A percentile compares a stretch with the other conserved stretches of the same genome.
These are phyloP conservation scores for Houttuynia cordata DNA, from an alignment of 164 flowering plant genomes.

Conservation along the genomic window DNA sequence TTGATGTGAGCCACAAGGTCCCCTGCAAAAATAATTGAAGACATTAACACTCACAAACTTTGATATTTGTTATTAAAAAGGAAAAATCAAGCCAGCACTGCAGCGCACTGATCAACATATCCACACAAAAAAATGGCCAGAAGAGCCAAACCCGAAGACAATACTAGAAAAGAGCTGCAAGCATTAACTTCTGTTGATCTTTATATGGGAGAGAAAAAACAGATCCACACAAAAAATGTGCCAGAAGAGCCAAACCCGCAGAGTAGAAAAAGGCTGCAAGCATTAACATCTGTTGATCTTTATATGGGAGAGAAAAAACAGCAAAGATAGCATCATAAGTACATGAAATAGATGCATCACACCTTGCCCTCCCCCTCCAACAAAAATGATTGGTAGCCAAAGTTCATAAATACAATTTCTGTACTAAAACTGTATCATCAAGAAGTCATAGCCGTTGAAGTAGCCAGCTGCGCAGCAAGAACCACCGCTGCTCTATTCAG, in stretches of 20 bases:
- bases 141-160: not conserved
- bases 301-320: not conserved
- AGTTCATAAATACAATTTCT: no score
- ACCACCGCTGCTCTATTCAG: no score
- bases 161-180: not conserved
- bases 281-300: not conserved
- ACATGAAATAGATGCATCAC: not conserved
- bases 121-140: not conserved
- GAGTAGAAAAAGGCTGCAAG: not conserved
- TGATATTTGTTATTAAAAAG: not conserved
- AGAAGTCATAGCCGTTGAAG: no score
- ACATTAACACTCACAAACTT: not conserved
- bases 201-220: not conserved
- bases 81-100: no score
- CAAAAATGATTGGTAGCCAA: not conserved
- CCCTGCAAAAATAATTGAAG: constrained; percentile 33
- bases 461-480: no score
- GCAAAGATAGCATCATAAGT: not conserved
- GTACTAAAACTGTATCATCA: not conserved
- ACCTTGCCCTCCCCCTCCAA: not conserved
- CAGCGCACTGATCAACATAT: not conserved
- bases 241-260: not conserved
- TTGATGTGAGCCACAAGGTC: constrained; percentile 86
- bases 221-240: not conserved
- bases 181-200: not conserved